These are phyloP conservation scores for Alternaria burnsii DNA, from an alignment of 2,329 filamentous ascomycete genomes.

Conservation along the genomic window DNA sequence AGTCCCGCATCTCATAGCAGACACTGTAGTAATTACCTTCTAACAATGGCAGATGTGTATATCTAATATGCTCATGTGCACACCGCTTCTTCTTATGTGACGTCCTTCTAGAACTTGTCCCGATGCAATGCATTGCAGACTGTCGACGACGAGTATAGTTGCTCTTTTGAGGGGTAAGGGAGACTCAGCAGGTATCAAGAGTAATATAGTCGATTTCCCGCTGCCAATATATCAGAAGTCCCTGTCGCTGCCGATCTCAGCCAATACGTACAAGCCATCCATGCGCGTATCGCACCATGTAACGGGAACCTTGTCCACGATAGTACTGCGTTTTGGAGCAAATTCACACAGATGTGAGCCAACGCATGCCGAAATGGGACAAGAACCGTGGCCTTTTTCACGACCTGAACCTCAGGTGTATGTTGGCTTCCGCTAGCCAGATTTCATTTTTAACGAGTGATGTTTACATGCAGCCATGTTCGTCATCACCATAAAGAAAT, in stretches of 20 bases:
- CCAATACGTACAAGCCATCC: background rate
- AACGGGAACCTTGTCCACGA: background rate
- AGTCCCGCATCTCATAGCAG: background rate
- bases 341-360: background rate
- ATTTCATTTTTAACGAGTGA: background rate
- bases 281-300: background rate
- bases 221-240: background rate
- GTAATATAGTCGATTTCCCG: background rate
- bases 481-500: background rate
- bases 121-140: background rate
- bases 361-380: background rate
- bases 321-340: background rate
- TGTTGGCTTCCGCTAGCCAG: background rate
- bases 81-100: slow-evolving; percentile 1
- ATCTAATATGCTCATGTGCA: background rate
- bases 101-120: background rate
- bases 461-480: background rate
- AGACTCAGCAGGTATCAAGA: background rate
- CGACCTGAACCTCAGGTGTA: background rate
- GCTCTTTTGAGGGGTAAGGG: background rate
- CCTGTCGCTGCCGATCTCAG: background rate
- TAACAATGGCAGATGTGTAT: background rate
- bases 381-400: background rate
- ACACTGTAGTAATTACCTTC: background rate
- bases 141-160: background rate